These are phyloP conservation scores for Cryptosporidium xiaoi DNA, from an alignment of 169 alveolate genomes.

Conservation along the genomic window DNA sequence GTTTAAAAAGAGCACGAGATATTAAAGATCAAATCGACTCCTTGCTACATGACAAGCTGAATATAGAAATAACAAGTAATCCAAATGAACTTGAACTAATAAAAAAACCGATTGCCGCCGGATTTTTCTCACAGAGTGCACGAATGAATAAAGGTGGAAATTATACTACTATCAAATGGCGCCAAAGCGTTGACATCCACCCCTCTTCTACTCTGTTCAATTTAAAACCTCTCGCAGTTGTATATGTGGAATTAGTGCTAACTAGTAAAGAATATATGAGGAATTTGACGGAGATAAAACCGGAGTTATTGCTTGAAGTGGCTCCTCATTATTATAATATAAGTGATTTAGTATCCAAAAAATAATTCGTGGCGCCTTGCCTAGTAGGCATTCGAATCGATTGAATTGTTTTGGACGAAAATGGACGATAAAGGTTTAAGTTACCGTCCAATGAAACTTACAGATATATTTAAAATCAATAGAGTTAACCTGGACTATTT, in stretches of 20 bases:
- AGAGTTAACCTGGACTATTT: slow-evolving; percentile 90
- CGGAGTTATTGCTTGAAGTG: slow-evolving; percentile 95
- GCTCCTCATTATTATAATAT: slow-evolving; percentile 96
- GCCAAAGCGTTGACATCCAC: slow-evolving; percentile 94
- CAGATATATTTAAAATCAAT: slow-evolving; percentile 87
- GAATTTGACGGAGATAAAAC: slow-evolving; percentile 90
- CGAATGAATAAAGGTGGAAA: slow-evolving; percentile 88
- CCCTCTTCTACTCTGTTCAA: slow-evolving; percentile 93
- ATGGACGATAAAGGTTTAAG: not conserved
- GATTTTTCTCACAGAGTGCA: slow-evolving; percentile 95
- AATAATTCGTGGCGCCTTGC: slow-evolving; percentile 29
- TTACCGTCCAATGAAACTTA: slow-evolving; percentile 55
- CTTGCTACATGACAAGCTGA: slow-evolving; percentile 85
- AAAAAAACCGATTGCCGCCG: slow-evolving; percentile 92
- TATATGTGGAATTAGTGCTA: slow-evolving; percentile 94
- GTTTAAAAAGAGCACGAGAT: slow-evolving; percentile 97
- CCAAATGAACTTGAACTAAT: slow-evolving; percentile 86
- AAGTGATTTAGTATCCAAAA: slow-evolving; percentile 36
- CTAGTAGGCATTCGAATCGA: not conserved
- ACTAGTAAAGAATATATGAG: slow-evolving; percentile 97
- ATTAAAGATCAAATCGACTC: slow-evolving; percentile 93
- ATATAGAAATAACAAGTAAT: slow-evolving; percentile 80
- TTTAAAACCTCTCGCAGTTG: slow-evolving; percentile 88
- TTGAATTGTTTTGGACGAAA: not conserved
- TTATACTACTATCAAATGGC: slow-evolving; percentile 93